These are phyloP conservation scores for Lenwebbia sp. DNA, from an alignment of 345 rosid species.

Conservation along the genomic window DNA sequence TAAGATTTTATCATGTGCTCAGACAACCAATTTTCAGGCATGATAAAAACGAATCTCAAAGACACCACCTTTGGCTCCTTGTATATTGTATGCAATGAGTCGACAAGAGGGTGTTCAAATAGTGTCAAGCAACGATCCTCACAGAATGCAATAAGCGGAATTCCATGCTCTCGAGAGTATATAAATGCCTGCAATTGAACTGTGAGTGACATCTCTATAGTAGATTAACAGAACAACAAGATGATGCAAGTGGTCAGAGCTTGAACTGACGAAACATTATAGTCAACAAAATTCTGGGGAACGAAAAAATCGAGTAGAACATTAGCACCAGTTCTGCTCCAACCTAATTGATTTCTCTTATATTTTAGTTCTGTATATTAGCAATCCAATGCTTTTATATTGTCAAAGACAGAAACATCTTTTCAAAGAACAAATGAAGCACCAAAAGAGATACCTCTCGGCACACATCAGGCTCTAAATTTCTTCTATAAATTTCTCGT, in stretches of 20 bases:
- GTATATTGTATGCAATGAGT: conserved; percentile 63
- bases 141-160: conserved; percentile 89
- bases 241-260: neutral
- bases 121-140: conserved; percentile 76
- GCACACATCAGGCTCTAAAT: conserved; percentile 67
- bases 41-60: neutral
- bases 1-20: neutral
- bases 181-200: conserved; percentile 43
- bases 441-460: conserved; percentile 49
- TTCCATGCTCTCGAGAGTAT: conserved; percentile 67
- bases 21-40: neutral
- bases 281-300: neutral
- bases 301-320: neutral
- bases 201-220: neutral
- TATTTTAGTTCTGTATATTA: neutral
- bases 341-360: neutral
- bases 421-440: neutral
- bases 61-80: conserved; percentile 67
- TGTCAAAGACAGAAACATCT: neutral
- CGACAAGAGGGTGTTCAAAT: conserved; percentile 74
- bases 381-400: neutral
- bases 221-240: neutral
- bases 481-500: conserved; percentile 67
- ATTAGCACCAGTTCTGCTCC: neutral
- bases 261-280: neutral